Percentiles rank a stretch among this genome's conserved stretches.
These are phyloP conservation scores for Starmerella kuoi DNA, from an alignment of 805 yeast species.

Conservation along the genomic window DNA sequence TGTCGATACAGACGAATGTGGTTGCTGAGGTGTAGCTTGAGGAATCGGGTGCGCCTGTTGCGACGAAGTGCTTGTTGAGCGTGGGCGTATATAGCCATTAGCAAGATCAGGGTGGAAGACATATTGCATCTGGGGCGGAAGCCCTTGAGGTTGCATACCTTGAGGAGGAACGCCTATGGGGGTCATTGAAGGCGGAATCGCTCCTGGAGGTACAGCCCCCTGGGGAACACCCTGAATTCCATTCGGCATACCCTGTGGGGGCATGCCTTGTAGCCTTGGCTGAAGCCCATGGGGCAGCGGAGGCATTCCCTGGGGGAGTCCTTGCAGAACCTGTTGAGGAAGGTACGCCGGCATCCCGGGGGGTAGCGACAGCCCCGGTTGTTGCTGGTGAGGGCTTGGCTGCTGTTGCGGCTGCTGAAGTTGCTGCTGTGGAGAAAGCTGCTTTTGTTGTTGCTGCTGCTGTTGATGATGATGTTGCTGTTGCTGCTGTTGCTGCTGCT, in stretches of 20 bases:
- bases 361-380: not conserved
- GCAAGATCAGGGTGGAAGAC: not conserved
- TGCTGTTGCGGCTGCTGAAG: slow-evolving; percentile 6
- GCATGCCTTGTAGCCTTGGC: not conserved
- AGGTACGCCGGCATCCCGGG: slow-evolving; percentile 2
- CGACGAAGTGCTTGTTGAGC: not conserved
- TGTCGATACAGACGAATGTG: no score
- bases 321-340: slow-evolving; percentile 5
- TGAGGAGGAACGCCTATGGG: slow-evolving; percentile 2
- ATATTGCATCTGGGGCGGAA: slow-evolving; percentile 1
- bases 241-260: no score
- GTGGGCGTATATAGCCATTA: slow-evolving; percentile 1
- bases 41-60: slow-evolving; percentile 2
- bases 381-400: not conserved
- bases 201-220: not conserved
- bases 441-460: no score
- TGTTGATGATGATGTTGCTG: slow-evolving; percentile 7
- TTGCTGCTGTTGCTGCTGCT: slow-evolving; percentile 9
- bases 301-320: not conserved
- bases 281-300: not conserved
- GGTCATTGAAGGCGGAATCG: not conserved
- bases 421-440: not conserved
- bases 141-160: not conserved
- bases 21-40: not conserved
- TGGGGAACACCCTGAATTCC: no score